Evolutionary conservation across 345 rosid species (phyloP).

Genomic region (Bruguiera gymnorhiza): DNA sequence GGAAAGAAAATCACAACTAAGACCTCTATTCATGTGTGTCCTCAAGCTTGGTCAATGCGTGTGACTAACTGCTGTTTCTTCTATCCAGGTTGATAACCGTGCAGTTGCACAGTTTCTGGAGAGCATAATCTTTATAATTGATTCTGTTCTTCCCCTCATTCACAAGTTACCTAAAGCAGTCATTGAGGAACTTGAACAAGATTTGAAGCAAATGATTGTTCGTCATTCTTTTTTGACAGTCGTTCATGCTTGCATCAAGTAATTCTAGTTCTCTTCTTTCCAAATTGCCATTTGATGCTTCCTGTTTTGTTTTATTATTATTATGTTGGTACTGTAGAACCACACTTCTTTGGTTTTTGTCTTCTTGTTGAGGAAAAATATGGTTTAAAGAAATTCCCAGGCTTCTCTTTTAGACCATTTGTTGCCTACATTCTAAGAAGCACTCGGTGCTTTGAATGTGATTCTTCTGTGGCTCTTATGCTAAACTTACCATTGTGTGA

Average conservation of each 20-base stretch:
- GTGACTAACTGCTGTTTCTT: slow-evolving; percentile 12
- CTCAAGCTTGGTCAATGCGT: neutral
- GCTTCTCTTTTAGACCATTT: neutral
- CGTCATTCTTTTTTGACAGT: slow-evolving; percentile 95
- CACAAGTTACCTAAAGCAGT: slow-evolving; percentile 75
- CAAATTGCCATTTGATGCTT: slow-evolving; percentile 1
- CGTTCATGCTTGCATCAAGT: slow-evolving; percentile 98
- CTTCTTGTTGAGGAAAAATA: neutral
- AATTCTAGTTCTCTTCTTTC: slow-evolving; percentile 26
- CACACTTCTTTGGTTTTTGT: neutral
- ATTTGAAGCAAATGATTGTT: slow-evolving; percentile 90
- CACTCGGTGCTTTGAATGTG: neutral
- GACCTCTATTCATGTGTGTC: no score
- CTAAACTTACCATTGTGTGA: neutral
- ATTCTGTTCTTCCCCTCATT: slow-evolving; percentile 82
- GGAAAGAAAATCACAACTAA: neutral
- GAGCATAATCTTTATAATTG: slow-evolving; percentile 87
- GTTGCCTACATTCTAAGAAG: neutral
- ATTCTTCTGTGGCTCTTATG: neutral
- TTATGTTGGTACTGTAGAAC: neutral
- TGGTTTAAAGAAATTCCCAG: neutral
- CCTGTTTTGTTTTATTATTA: neutral
- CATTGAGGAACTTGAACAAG: slow-evolving; percentile 91
- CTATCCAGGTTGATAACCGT: slow-evolving; percentile 78
- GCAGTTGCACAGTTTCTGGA: slow-evolving; percentile 82